phyloP scores from a whole-genome alignment of 2,329 filamentous ascomycete genomes.

The Tricladium varicosporioides region DNA sequence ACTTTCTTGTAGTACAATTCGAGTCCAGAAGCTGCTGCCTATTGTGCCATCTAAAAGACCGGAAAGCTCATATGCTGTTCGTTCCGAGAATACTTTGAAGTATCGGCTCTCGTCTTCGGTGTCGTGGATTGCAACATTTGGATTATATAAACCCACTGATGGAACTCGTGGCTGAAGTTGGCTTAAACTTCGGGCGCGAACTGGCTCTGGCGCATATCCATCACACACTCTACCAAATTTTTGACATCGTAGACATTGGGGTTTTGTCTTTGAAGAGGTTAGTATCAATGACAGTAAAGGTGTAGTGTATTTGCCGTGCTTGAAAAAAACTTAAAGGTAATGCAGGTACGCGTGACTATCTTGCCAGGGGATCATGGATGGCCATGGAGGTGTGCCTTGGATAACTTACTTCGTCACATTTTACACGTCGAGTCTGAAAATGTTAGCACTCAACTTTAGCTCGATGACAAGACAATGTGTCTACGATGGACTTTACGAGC shows the following conservation, averaged over 20 bases:
- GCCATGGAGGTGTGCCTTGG: no score
- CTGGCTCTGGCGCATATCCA: slow-evolving; percentile 48
- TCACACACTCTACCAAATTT: slow-evolving; percentile 58
- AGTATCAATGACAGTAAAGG: neutral
- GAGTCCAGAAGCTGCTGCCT: slow-evolving; percentile 55
- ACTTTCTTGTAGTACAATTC: slow-evolving; percentile 59
- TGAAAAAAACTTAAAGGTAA: no score
- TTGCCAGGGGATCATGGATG: no score
- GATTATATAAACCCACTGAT: slow-evolving; percentile 18
- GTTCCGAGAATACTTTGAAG: slow-evolving; percentile 58
- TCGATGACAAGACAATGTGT: no score
- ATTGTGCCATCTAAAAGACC: slow-evolving; percentile 58
- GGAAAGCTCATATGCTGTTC: slow-evolving; percentile 60
- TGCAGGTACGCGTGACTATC: no score
- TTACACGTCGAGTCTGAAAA: slow-evolving; percentile 52
- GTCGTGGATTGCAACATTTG: slow-evolving; percentile 45
- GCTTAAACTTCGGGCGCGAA: slow-evolving; percentile 12
- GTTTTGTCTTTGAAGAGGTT: slow-evolving; percentile 42
- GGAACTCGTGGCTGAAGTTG: slow-evolving; percentile 33
- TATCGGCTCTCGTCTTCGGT: slow-evolving; percentile 54
- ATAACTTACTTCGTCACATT: slow-evolving; percentile 55
- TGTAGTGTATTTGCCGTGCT: neutral
- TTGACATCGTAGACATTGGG: slow-evolving; percentile 59
- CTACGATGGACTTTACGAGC: slow-evolving; percentile 16
- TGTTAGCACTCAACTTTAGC: slow-evolving; percentile 6